Evolutionary conservation across 805 yeast genomes (phyloP), one percentile per base, ranked within the genome.

Genomic region (Starmerella sp.): DNA sequence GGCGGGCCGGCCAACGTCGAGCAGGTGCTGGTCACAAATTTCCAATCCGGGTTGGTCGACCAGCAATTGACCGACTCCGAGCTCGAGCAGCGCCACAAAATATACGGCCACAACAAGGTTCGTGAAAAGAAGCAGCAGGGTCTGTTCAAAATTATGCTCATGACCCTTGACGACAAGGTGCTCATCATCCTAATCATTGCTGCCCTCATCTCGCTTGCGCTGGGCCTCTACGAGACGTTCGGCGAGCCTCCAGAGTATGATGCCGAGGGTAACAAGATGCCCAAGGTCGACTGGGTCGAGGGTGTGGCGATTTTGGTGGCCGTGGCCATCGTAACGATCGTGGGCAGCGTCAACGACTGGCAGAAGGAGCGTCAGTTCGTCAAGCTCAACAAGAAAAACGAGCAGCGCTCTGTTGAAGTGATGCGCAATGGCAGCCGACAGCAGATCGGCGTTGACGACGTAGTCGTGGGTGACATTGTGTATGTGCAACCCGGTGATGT

Each of bases 291-390:
- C 64, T 93, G 97, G 97, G 96, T 95, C 48, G 99, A 93, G 73
- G 99, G 99, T 62, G 95, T 90, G 39, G 99, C 98, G 42, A 93
- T 93, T 66, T 79, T 93, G 62, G 84, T 84, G 4, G 99, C 99
- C 22, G 86, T 93, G 29, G 64, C 80, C 5, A 91, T 93, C 57
- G 97, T 93, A 36, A 96, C 91, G 5, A 60, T 87, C 2, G 98
- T 95, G 13, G 95, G 97, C 50, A 93, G 96, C 2, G 84, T 80
- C n/a, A 93, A 93, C 69, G 98, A 93, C 71, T 93, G 85, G 73
- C 96, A 93, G 67, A 95, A 95, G 68, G 98, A 93, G 68, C 73
- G 88, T 14, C 98, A 93, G 67, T 93, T 93, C 69, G 85, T 86
- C 51, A 83, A 82, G 62, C 77, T 93, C 59, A 90, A 91, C 69